Evolutionary conservation across 192 early-diverging fungal genomes (phyloP), one percentile per base, ranked within the genome.

Genomic region (Nowakowskiella sp.): DNA sequence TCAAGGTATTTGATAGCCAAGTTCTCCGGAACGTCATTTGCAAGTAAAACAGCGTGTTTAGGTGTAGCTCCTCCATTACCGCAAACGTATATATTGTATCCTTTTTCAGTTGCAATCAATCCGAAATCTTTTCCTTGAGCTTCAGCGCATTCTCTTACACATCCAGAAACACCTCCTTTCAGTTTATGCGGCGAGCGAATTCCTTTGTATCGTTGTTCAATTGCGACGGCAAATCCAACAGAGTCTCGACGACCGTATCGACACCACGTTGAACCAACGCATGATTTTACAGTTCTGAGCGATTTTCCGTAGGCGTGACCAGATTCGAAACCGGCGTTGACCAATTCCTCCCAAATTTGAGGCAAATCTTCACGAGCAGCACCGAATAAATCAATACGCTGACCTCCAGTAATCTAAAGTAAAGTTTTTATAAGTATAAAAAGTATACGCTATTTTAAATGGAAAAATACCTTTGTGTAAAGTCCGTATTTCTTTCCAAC

Each of bases 291-390:
- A 2, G 82, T 84, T 44, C 82, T 71, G 10, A 84, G 62, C 19
- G 83, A 66, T 53, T 84, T 84, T 22, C 82, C 82, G 44, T 85
- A 85, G 28, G 82, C 82, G 32, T 85, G 82, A 25, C 82, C 82
- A 23, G 70, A 72, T 64, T 85, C 82, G 43, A 85, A 77, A 6
- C 82, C 82, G 1, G 77, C 75, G 10, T 66, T 36, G 27, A 85
- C 66, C 4, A 85, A 65, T 23, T 74, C 57, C 42, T 84, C 74
- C 82, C 82, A 85, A 24, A 85, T 83, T 2, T 58, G 36, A n/a
- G 82, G 82, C 10, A 85, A 58, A 16, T 86, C 71, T 42, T 86
- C 66, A 39, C 76, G 80, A 46, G 68, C 52, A n/a, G 82, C 83
- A 42, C 82, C 82, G 65, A 84, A 85, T 27, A 82, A 55, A 10